phyloP scores from a whole-genome alignment of 2,329 filamentous ascomycete species.

The Xylaria sp. region DNA sequence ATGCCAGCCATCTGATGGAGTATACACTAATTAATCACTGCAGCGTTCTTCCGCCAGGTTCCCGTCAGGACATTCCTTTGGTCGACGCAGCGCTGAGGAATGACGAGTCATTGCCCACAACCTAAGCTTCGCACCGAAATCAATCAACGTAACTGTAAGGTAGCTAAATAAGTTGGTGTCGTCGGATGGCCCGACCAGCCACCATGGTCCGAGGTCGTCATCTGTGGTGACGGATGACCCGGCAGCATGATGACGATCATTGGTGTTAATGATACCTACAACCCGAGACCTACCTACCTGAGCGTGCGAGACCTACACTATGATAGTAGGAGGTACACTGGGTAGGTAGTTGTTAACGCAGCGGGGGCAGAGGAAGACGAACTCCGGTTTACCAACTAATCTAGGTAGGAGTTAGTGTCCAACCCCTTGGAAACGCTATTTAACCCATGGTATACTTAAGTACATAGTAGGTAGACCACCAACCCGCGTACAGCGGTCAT shows the following conservation, averaged over 20 bases:
- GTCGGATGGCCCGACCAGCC: slow-evolving; percentile 30
- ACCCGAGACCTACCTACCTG: neutral
- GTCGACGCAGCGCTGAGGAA: slow-evolving; percentile 28
- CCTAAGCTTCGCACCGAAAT: slow-evolving; percentile 2
- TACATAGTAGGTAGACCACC: too few relatives aligned
- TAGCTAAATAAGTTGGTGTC: neutral
- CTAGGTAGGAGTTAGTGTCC: too few relatives aligned
- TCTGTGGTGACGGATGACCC: slow-evolving; percentile 30
- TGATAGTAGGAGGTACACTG: too few relatives aligned
- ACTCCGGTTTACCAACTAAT: too few relatives aligned
- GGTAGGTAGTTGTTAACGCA: too few relatives aligned
- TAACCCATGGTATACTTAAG: too few relatives aligned
- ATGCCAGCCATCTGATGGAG: slow-evolving; percentile 23
- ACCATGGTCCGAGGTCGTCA: slow-evolving; percentile 24
- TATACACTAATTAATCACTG: slow-evolving; percentile 20
- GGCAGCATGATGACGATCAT: slow-evolving; percentile 29
- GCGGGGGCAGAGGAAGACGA: too few relatives aligned
- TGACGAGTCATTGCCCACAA: slow-evolving; percentile 33
- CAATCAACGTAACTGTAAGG: too few relatives aligned
- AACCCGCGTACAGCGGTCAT: too few relatives aligned
- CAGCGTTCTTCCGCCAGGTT: slow-evolving; percentile 9
- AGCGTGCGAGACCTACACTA: too few relatives aligned
- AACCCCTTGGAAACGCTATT: too few relatives aligned
- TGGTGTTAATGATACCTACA: slow-evolving; percentile 8
- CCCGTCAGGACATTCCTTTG: slow-evolving; percentile 17